Evolutionary conservation across 1,284 basidiomycete genomes (phyloP).

Genomic region (Cryptococcus amylolentus): DNA sequence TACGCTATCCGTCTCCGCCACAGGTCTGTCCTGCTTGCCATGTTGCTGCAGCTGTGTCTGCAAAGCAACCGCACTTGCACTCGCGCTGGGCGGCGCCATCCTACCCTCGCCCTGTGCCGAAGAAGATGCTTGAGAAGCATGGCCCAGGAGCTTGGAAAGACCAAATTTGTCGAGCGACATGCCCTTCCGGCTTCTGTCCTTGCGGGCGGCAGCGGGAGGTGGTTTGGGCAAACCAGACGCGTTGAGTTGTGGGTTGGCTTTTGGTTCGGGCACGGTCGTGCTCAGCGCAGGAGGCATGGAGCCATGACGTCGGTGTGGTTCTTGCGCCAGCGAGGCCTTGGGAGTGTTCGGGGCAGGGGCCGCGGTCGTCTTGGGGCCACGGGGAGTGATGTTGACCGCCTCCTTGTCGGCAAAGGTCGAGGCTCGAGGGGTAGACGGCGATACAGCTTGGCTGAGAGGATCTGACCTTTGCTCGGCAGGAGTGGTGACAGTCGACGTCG

Average conservation of each 20-base stretch:
- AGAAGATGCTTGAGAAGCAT: slow-evolving; percentile 18
- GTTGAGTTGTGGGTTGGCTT: slow-evolving; percentile 15
- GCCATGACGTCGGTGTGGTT: slow-evolving; percentile 17
- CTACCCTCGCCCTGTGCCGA: slow-evolving; percentile 14
- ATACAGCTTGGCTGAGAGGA: slow-evolving; percentile 10
- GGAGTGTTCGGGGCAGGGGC: slow-evolving; percentile 8
- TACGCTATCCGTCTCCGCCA: slow-evolving; percentile 17
- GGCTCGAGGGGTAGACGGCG: slow-evolving; percentile 36
- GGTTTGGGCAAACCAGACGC: slow-evolving; percentile 20
- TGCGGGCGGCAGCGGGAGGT: slow-evolving; percentile 19
- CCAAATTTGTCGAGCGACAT: slow-evolving; percentile 71
- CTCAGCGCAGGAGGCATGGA: slow-evolving; percentile 15
- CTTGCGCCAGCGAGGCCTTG: slow-evolving; percentile 7
- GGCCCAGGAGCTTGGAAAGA: slow-evolving; percentile 61
- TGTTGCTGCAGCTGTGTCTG: slow-evolving; percentile 6
- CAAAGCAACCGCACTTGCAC: slow-evolving; percentile 14
- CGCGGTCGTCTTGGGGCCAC: slow-evolving; percentile 8
- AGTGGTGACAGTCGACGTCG: slow-evolving; percentile 2
- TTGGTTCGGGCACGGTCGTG: background rate
- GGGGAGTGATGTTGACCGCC: slow-evolving; percentile 14
- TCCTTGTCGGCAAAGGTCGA: slow-evolving; percentile 6
- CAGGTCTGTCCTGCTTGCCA: slow-evolving; percentile 18
- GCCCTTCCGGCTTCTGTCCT: slow-evolving; percentile 57
- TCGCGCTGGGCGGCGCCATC: slow-evolving; percentile 18
- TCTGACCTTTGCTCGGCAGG: slow-evolving; percentile 12